Base-by-base conservation (phyloP, 2,329 filamentous ascomycete species). In the Stagonosporopsis tanaceti region DNA sequence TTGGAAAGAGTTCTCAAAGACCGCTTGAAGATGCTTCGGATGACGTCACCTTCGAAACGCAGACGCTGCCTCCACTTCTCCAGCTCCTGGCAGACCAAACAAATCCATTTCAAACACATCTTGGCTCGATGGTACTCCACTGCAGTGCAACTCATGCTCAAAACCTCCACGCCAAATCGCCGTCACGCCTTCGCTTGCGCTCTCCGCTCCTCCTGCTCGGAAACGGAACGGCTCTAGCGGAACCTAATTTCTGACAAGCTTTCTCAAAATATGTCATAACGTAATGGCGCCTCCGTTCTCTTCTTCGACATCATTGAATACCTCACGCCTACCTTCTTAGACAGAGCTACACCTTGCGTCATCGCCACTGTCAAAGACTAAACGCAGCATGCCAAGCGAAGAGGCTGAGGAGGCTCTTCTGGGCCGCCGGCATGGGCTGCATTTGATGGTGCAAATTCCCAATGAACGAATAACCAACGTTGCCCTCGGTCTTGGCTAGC, bases 401-500 rank as follows among this genome's bases (percentile, higher is more conserved):
- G 53, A 60, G 51, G 44, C 57, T 56, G 41, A 53, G 56, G 53
- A 62, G 57, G 54, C 61, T 58, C 59, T 50, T 50, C 39, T 62
- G 50, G 53, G 40, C 51, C 51, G 42, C 53, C 42, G 42, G 40
- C 35, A 38, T 38, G 39, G 27, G 35, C 22, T 50, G 46, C 38
- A 22, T 42, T 41, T 40, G 27, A 28, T 41, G 50, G 44, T 27
- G 40, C 40, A 35, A 22, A 30, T 15, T 38, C 14, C 15, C 44
- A 34, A n/a, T 50, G 39, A 37, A 47, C 39, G 46, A 40, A 50
- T 50, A 34, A 22, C 24, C 27, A 27, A 40, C 44, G 39, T 39
- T 25, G 40, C 46, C 39, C 34, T 56, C 53, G 22, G 27, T 35
- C 53, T 56, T 50, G 53, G 53, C 53, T 40, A 34, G 40, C 22